Percentiles rank a stretch among this genome's conserved stretches.
Evolutionary conservation across 78 protist species (phyloP).

Genomic region (Guillardia theta): DNA sequence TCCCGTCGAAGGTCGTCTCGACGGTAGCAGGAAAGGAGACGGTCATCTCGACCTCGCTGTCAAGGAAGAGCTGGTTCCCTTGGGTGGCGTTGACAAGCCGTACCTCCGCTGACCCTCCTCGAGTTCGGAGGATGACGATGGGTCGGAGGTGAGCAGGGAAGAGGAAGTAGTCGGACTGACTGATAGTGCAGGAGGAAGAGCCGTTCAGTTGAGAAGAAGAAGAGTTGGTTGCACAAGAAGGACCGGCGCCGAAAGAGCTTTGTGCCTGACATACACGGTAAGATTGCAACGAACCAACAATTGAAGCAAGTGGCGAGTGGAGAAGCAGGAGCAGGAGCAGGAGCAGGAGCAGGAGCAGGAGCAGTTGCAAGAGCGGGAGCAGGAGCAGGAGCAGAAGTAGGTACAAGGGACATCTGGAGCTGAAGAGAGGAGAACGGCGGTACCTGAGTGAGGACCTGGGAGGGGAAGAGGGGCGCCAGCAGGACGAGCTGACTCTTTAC

Average conservation of each 20-base stretch:
- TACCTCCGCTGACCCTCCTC: too few relatives aligned
- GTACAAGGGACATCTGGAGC: neutral
- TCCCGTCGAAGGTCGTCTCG: conserved; percentile 1
- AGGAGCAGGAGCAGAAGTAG: neutral
- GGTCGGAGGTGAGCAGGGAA: too few relatives aligned
- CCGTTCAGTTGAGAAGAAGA: neutral
- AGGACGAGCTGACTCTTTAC: too few relatives aligned
- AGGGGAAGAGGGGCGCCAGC: neutral
- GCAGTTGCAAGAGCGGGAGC: neutral
- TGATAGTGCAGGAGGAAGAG: neutral
- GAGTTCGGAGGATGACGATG: too few relatives aligned
- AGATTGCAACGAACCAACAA: neutral
- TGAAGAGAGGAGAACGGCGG: neutral
- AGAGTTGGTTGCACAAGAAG: too few relatives aligned
- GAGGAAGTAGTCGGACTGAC: neutral
- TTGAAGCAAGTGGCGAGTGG: neutral
- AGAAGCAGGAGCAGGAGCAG: neutral
- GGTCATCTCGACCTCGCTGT: too few relatives aligned
- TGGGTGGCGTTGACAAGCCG: too few relatives aligned
- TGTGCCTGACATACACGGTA: too few relatives aligned
- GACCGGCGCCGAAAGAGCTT: too few relatives aligned
- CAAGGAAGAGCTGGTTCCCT: too few relatives aligned
- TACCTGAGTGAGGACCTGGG: neutral
- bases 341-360: neutral
- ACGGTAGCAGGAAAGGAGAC: too few relatives aligned